Conservation (phyloP, 164 flowering plant species). For the Vitis amurensis region DNA sequence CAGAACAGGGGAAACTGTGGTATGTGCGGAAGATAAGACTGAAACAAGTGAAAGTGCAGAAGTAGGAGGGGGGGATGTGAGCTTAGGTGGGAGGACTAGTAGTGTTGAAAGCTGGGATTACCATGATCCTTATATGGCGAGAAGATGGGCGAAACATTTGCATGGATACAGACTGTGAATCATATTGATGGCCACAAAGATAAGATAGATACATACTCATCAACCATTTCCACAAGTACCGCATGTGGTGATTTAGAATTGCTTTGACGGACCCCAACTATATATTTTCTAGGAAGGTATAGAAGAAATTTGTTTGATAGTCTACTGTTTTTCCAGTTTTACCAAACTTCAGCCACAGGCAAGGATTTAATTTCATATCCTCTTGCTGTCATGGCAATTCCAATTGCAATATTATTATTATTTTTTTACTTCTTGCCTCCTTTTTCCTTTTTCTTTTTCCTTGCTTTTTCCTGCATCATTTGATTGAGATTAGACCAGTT, state of each 20-base stretch:
- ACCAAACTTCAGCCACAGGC: not conserved
- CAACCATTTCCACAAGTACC: too few species aligned
- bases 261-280: not conserved
- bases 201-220: too few species aligned
- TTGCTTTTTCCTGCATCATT: too few species aligned
- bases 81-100: slow-evolving; percentile 53
- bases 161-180: slow-evolving; percentile 71
- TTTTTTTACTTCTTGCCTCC: not conserved
- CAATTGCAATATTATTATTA: not conserved
- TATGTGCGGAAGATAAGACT: slow-evolving; percentile 45
- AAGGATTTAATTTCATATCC: not conserved
- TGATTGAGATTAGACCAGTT: too few species aligned
- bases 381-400: not conserved
- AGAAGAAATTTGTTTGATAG: not conserved
- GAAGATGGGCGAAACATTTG: slow-evolving; percentile 93
- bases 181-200: not conserved
- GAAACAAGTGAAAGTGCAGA: slow-evolving; percentile 22
- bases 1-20: slow-evolving; percentile 58
- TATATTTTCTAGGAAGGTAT: not conserved
- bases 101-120: slow-evolving; percentile 74
- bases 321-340: not conserved
- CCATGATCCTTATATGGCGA: slow-evolving; percentile 86
- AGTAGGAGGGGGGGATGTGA: slow-evolving; percentile 27
- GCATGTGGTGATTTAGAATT: too few species aligned
- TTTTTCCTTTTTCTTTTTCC: too few species aligned